Conservation (phyloP, 345 rosid species). For the Conringia planisiliqua region DNA sequence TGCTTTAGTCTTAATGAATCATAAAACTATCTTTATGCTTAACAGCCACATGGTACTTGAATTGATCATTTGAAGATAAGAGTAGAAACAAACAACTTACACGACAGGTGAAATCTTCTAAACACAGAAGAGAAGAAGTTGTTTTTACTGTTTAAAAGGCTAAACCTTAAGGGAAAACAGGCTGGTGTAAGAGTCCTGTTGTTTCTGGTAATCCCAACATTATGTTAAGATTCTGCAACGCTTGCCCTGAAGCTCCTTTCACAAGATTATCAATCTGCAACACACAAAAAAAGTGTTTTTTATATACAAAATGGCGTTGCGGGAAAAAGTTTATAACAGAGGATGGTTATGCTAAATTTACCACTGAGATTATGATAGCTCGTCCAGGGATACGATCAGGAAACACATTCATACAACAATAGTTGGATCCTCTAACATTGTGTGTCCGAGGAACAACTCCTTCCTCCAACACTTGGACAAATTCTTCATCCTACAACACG, state of each 20-base stretch:
- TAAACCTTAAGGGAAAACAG: conserved; percentile 62
- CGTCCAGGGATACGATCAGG: conserved; percentile 84
- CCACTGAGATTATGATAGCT: conserved; percentile 89
- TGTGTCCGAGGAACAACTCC: conserved; percentile 81
- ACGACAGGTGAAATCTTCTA: no score
- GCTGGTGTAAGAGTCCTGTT: conserved; percentile 68
- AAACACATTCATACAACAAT: conserved; percentile 78
- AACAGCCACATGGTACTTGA: no score
- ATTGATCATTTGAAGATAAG: no score
- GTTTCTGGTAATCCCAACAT: conserved; percentile 92
- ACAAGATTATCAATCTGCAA: conserved; percentile 88
- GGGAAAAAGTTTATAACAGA: neutral
- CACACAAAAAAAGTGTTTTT: neutral
- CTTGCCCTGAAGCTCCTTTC: conserved; percentile 99
- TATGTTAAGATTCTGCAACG: conserved; percentile 82
- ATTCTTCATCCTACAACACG: conserved; percentile 68
- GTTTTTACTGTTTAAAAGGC: no score
- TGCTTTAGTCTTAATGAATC: no score
- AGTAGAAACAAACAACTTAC: no score
- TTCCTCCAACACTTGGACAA: conserved; percentile 64
- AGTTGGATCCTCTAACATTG: conserved; percentile 88
- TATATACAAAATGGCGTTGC: neutral
- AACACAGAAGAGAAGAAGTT: no score
- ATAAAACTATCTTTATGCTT: no score
- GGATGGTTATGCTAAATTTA: conserved; percentile 21